Evolutionary conservation across 1,284 basidiomycete species (phyloP).

Genomic region (Laetiporus sulphureus): DNA sequence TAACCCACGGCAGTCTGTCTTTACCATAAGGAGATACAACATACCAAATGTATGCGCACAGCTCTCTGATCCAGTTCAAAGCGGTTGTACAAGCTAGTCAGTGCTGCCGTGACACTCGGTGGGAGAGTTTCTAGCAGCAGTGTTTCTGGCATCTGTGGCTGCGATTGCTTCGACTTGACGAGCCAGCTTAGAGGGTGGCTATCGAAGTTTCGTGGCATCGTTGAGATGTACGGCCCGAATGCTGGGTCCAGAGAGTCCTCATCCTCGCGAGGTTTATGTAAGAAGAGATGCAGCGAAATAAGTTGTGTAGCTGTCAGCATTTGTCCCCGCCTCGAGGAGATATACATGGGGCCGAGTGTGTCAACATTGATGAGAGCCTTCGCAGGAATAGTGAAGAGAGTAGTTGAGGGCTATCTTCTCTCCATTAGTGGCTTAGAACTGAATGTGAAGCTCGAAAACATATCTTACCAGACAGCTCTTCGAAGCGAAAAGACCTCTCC

Average conservation of each 20-base stretch:
- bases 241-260: slow-evolving; percentile 42
- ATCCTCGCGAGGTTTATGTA: slow-evolving; percentile 25
- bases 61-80: slow-evolving; percentile 57
- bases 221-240: slow-evolving; percentile 75
- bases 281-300: slow-evolving; percentile 43
- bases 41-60: slow-evolving; percentile 43
- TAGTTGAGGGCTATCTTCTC: slow-evolving; percentile 40
- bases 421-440: no score
- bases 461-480: slow-evolving; percentile 36
- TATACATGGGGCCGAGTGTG: slow-evolving; percentile 55
- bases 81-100: slow-evolving; percentile 41
- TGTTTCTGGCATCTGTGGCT: slow-evolving; percentile 12
- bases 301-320: slow-evolving; percentile 49
- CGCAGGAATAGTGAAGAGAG: slow-evolving; percentile 63
- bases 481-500: slow-evolving; percentile 64
- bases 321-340: slow-evolving; percentile 19
- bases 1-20: no score
- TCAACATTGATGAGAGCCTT: slow-evolving; percentile 63
- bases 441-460: no score
- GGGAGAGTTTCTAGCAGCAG: slow-evolving; percentile 37
- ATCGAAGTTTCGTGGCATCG: slow-evolving; percentile 62
- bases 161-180: slow-evolving; percentile 27
- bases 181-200: slow-evolving; percentile 75
- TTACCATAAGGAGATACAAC: no score
- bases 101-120: slow-evolving; percentile 36